A percentile compares a stretch with the other conserved stretches of the same genome.
Conservation (phyloP, 345 rosid genomes). For the Cardiospermum halicacabum region DNA sequence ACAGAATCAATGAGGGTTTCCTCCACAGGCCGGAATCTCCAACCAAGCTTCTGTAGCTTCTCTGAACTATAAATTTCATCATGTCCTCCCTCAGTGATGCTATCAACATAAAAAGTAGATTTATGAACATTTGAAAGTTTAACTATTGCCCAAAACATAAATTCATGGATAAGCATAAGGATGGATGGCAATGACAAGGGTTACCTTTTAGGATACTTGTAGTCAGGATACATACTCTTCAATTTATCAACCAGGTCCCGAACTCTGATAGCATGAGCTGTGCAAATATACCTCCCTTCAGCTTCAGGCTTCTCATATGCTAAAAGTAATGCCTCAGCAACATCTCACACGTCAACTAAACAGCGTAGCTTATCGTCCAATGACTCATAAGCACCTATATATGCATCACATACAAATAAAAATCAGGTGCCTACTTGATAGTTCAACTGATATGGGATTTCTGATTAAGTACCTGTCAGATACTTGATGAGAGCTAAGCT, state of each 20-base stretch:
- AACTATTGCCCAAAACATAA: background rate
- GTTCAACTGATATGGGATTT: background rate
- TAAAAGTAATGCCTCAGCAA: constrained; percentile 53
- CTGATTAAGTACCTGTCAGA: constrained; percentile 42
- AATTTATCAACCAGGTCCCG: constrained; percentile 40
- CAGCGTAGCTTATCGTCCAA: constrained; percentile 30
- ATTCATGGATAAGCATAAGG: background rate
- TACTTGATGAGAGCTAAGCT: constrained; percentile 40
- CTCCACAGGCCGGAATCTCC: constrained; percentile 51
- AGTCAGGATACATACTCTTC: constrained; percentile 47
- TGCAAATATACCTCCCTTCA: constrained; percentile 67
- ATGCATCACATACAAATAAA: background rate
- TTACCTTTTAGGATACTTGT: constrained; percentile 52
- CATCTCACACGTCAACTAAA: constrained; percentile 59
- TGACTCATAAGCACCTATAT: constrained; percentile 39
- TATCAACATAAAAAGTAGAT: constrained; percentile 18
- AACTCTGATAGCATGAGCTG: constrained; percentile 24
- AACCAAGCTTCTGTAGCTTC: constrained; percentile 49
- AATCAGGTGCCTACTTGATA: background rate
- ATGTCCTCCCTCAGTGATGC: constrained; percentile 31
- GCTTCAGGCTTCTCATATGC: constrained; percentile 57
- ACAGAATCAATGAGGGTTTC: constrained; percentile 56
- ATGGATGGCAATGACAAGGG: background rate
- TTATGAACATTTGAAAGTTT: background rate
- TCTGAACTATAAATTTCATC: constrained; percentile 29